A percentile compares a stretch with the other conserved stretches of the same genome.
These are phyloP conservation scores for Eragrostis curvula DNA, from an alignment of 176 grass and related monocot genomes.

Conservation along the genomic window DNA sequence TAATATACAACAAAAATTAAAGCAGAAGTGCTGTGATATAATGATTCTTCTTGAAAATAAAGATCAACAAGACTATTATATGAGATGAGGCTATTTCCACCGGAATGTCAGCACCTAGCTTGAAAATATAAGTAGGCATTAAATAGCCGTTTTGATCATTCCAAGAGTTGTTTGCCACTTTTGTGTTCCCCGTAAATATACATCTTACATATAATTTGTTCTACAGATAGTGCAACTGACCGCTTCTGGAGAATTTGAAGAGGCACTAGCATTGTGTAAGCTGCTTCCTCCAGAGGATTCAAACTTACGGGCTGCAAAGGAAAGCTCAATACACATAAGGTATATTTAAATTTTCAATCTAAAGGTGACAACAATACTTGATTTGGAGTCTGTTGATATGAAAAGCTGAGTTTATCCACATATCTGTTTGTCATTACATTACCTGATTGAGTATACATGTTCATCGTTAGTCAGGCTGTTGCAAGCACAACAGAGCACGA, in stretches of 20 bases:
- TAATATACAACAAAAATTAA: neutral
- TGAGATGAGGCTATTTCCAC: conserved; percentile 13
- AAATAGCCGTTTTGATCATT: conserved; percentile 21
- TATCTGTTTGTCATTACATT: conserved; percentile 26
- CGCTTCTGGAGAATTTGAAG: conserved; percentile 96
- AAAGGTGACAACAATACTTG: neutral
- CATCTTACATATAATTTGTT: conserved; percentile 26
- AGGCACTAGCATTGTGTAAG: conserved; percentile 93
- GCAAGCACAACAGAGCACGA: conserved; percentile 5
- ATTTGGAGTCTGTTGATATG: conserved; percentile 24
- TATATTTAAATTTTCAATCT: conserved; percentile 36
- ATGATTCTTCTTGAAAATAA: conserved; percentile 1
- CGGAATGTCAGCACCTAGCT: neutral
- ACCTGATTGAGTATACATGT: neutral
- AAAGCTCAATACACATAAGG: conserved; percentile 99
- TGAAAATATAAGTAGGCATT: neutral
- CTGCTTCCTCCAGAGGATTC: conserved; percentile 98
- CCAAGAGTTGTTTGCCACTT: neutral
- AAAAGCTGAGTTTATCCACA: neutral
- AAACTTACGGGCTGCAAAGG: conserved; percentile 87
- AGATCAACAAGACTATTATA: conserved; percentile 12
- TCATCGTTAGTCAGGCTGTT: conserved; percentile 20
- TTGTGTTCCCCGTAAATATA: conserved; percentile 20
- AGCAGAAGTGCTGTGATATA: conserved; percentile 8
- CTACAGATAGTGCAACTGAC: conserved; percentile 98